Evolutionary conservation across 176 grass and related monocot species (phyloP), one percentile per base, ranked within the genome.

Genomic region (Oryza glumipatula): DNA sequence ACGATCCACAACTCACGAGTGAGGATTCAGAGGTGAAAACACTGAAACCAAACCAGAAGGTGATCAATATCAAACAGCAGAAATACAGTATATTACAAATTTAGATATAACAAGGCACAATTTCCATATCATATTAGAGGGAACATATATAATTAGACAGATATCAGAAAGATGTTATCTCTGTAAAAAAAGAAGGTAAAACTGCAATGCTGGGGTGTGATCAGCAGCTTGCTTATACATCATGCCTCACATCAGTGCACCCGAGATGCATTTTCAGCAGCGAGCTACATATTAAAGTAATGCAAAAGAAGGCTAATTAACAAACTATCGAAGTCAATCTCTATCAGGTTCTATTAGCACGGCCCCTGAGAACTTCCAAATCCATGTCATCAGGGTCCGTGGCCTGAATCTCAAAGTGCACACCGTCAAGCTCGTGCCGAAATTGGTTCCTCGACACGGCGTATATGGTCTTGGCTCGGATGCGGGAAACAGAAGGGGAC

Each of bases 331-430:
- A 54, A 69, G 70, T 81, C 44, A 70, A 41, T 38, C 45, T 36
- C 45, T 17, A 80, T 90, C 80, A 83, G 76, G 84, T 83, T 80
- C 82, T 88, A 45, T 85, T 89, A 32, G 89, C 89, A 54, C 82
- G 85, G 26, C 39, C 87, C 68, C 87, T 84, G 26, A 94, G 87
- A 81, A 94, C 68, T 68, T 92, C 87, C 56, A 94, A 68, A 15
- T 91, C 89, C 89, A 94, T 89, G 65, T 89, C 89, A 13, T 88
- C 85, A 65, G 92, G 84, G 74, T 92, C 92, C 9, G 82, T 94
- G 16, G 92, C 92, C 83, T 94, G 92, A 10, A 94, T 89, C 89
- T 94, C 92, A 43, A 92, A 92, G 74, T 94, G 92, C 77, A 94
- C 79, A 41, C 92, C 92, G n/a, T 94, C 87, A 19, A 94, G 89